A percentile compares a stretch with the other conserved stretches of the same genome.
Conservation (phyloP, 306 rosid genomes). For the Pyrus communis region DNA sequence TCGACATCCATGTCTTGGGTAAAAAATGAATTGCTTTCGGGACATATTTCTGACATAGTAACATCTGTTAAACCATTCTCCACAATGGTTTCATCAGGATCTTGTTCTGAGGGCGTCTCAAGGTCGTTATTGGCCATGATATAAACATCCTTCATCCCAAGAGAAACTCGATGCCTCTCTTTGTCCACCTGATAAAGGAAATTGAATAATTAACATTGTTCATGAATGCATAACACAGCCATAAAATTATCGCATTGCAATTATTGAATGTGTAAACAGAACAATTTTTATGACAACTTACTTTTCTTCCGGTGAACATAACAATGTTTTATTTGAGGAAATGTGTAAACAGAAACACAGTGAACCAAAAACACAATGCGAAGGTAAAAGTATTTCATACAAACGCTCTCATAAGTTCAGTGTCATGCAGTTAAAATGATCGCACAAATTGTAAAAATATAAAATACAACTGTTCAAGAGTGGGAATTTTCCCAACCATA, state of each 20-base stretch:
- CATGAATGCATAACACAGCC: not conserved
- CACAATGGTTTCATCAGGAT: slow-evolving; percentile 26
- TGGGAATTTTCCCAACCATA: not conserved
- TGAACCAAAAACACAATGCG: not conserved
- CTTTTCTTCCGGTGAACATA: not conserved
- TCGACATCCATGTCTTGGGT: slow-evolving; percentile 30
- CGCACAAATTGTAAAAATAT: not conserved
- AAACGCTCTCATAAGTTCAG: not conserved
- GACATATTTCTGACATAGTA: slow-evolving; percentile 15
- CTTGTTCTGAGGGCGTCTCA: slow-evolving; percentile 32
- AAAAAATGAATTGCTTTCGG: slow-evolving; percentile 23
- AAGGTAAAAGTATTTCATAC: too few relatives aligned
- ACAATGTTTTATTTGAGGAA: not conserved
- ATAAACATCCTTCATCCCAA: slow-evolving; percentile 85
- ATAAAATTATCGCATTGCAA: not conserved
- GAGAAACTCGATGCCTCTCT: slow-evolving; percentile 63
- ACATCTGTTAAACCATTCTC: slow-evolving; percentile 16
- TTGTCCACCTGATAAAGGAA: slow-evolving; percentile 54
- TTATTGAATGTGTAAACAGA: not conserved
- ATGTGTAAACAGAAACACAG: not conserved
- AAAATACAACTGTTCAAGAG: not conserved
- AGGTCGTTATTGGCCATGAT: slow-evolving; percentile 17
- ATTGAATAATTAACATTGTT: slow-evolving; percentile 4
- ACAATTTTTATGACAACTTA: not conserved
- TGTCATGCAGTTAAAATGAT: not conserved